Evolutionary conservation across 441 rosid species (phyloP), one percentile per base, ranked within the genome.

Genomic region (Sinapis alba): DNA sequence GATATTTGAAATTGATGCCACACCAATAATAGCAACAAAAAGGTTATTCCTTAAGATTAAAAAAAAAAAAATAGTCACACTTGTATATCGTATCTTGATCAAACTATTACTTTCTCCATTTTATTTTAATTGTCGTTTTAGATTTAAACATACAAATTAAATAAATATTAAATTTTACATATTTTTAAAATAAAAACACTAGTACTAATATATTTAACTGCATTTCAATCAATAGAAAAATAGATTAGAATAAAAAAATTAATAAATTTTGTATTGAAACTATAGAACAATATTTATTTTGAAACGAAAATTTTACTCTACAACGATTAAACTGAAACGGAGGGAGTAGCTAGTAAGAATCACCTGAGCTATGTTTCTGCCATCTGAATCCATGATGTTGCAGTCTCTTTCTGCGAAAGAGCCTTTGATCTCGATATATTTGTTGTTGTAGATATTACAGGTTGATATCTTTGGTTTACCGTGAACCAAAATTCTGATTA

Each of bases 351-450:
- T 23, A 32, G 15, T 16, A 12, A 20, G 38, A 38, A 2, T 50
- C 34, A 90, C 97, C 92, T 89, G 83, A 51, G 94, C 96, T 0
- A 89, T 65, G 58, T 6, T 8, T 72, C 64, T 79, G 83, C 92
- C 92, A 0, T 13, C 47, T 61, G 83, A 78, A 72, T 92, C 91
- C 6, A 87, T 72, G 20, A 89, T 85, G 82, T 69, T 72, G 61
- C 92, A 88, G 20, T 68, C 82, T 80, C 83, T 86, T 13, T 85
- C 93, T 2, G 90, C 78, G 62, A 92, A 92, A 57, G 75, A 75
- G 4, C 95, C 97, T 56, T 71, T 83, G 73, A 91, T 67, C 80
- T 86, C 87, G 26, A 87, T 85, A 28, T 86, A 84, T 79, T 77
- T 79, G 18, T 50, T 73, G 18, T 73, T 76, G 75, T 57, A 63